Evolutionary conservation across 306 rosid species (phyloP), one percentile per base, ranked within the genome.

Genomic region (Urtica urens): DNA sequence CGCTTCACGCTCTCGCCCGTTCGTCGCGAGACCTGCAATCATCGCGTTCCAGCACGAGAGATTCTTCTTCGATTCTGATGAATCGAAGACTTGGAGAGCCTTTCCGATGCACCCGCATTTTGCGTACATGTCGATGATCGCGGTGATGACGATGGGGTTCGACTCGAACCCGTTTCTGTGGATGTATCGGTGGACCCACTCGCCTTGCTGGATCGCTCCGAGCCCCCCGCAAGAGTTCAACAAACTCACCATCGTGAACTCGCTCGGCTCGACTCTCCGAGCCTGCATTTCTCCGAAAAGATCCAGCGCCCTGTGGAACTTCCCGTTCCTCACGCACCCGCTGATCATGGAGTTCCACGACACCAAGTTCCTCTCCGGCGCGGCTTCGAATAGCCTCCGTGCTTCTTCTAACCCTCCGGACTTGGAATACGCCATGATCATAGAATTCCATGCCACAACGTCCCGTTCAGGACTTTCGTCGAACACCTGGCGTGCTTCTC

Each of bases 221-320:
- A 90, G 62, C 15, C 77, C 72, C 52, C 93, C 90, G 45, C 87
- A 90, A 39, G 87, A 82, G 60, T 78, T 84, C 40, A 90, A 70
- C 72, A 90, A 71, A 38, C 95, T 90, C 51, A 85, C 95, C 95
- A 79, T 90, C 49, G 92, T 90, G 46, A 74, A 81, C 47, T 81
- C 92, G 57, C 85, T 72, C 14, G 85, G 76, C 64, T 62, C 58
- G 53, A 85, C 48, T 49, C 64, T 45, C 53, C 64, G 59, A 38
- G 59, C 63, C 38, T 77, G 87, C 94, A 90, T 81, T 60, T 65
- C 47, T 30, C 62, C 60, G 54, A 84, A 90, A 38, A 84, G 70
- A 38, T 71, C 61, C 17, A 81, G 29, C 4, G 94, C 95, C 62
- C 79, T 78, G 42, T 23, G 46, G 10, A 66, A 51, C 70, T 37